Conservation (phyloP, 2,329 filamentous ascomycete genomes). For the Alternaria brassicicola region DNA sequence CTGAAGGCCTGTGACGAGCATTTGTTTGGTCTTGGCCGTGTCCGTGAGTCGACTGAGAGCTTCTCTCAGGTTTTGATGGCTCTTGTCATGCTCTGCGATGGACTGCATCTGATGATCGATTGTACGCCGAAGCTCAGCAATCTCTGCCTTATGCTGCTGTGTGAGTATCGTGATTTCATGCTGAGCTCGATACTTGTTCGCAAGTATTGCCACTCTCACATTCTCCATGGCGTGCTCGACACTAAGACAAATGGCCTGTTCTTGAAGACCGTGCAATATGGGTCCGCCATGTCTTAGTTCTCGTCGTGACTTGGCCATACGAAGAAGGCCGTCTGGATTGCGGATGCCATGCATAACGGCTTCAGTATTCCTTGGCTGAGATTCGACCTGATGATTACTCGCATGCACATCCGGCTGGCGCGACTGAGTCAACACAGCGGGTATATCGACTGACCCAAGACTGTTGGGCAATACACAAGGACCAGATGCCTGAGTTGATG, state of each 20-base stretch:
- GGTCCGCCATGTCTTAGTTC: neutral
- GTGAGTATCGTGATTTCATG: conserved; percentile 8
- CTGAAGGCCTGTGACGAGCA: conserved; percentile 35
- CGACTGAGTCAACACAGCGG: neutral
- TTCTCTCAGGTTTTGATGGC: conserved; percentile 4
- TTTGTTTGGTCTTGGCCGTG: conserved; percentile 29
- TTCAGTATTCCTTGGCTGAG: neutral
- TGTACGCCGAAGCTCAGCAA: conserved; percentile 12
- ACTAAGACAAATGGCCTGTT: neutral
- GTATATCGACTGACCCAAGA: neutral
- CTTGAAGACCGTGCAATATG: neutral
- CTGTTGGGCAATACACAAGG: neutral
- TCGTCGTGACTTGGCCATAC: conserved; percentile 18
- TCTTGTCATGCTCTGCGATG: conserved; percentile 17
- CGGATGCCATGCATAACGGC: neutral
- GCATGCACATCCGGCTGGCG: neutral
- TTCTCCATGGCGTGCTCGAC: conserved; percentile 15
- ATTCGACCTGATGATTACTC: neutral
- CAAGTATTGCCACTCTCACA: conserved; percentile 14
- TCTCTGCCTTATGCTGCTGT: conserved; percentile 12
- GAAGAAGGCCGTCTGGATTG: neutral
- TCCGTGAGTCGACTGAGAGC: conserved; percentile 16
- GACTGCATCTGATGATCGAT: conserved; percentile 12
- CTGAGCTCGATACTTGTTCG: conserved; percentile 15
- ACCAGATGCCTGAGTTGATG: neutral